Base-by-base conservation (phyloP, 2,329 filamentous ascomycete species). In the Fusarium sterilihyphosum region DNA sequence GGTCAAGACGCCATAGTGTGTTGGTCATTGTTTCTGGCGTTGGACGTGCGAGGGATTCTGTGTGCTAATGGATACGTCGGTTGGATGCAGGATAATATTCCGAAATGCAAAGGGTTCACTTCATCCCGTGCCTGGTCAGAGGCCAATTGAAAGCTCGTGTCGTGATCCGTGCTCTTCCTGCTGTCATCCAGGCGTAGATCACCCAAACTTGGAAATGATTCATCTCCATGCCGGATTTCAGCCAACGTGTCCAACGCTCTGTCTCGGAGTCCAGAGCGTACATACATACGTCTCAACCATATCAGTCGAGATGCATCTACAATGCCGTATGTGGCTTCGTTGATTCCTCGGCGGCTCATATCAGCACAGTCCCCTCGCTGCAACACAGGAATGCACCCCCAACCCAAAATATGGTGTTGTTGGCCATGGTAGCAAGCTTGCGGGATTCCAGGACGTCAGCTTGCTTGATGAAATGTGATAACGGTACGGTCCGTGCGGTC, bases 401-500 rank as follows among this genome's bases (percentile, higher is more conserved):
- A 52, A 61, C 52, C 60, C 58, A 56, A 60, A 47, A n/a, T n/a
- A 37, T 66, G 64, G 64, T 74, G 63, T 70, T 75, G 53, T 61
- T 61, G 60, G 72, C 53, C 35, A 70, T 58, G 53, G 49, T 66
- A 40, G 49, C 60, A 65, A 68, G 47, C 65, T 61, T 64, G 47
- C 41, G 41, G 49, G 72, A 75, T 74, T 75, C 72, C 72, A 71
- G 24, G 43, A 60, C 50, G 37, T 44, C 57, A 59, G 50, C 29
- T 26, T 68, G 50, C 46, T 65, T 58, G 60, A 44, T 58, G 60
- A 44, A 44, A 38, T 53, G 24, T 73, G 61, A 61, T 56, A 66
- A 77, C 63, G 71, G 68, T 67, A 71, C 66, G 65, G 75, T 77
- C 75, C 68, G 73, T 77, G 75, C 65, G 71, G 68, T 46, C 62